Evolutionary conservation across 164 flowering plant species (phyloP).

Genomic region (Piper longum): DNA sequence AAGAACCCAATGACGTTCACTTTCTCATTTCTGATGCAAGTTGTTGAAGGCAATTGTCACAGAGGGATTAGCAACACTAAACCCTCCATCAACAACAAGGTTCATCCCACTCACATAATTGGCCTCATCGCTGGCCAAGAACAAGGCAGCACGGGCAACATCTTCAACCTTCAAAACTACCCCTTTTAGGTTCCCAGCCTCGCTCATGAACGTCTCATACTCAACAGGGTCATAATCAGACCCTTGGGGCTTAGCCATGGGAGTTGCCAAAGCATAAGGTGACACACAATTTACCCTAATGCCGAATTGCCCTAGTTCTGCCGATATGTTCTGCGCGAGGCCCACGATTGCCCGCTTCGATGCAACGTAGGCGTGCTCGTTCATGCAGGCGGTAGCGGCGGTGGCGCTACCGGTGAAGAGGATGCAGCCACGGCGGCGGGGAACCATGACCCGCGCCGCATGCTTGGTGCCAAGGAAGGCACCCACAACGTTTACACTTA

Average conservation of each 20-base stretch:
- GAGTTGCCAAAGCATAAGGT: constrained; percentile 19
- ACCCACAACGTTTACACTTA: constrained; percentile 11
- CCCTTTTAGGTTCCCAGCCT: constrained; percentile 8
- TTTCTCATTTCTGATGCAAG: neutral
- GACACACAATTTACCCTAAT: constrained; percentile 41
- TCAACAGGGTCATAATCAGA: neutral
- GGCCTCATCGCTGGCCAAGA: constrained; percentile 14
- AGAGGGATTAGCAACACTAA: constrained; percentile 8
- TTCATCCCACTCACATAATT: constrained; percentile 15
- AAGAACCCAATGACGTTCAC: too few species aligned
- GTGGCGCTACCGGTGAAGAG: constrained; percentile 22
- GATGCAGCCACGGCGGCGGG: constrained; percentile 16
- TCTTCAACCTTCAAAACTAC: constrained; percentile 4
- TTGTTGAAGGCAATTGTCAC: neutral
- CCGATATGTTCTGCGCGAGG: constrained; percentile 21
- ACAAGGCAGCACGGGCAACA: constrained; percentile 11
- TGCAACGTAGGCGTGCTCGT: constrained; percentile 14
- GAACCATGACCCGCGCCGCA: constrained; percentile 32
- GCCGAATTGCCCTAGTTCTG: constrained; percentile 33
- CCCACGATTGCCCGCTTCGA: constrained; percentile 28
- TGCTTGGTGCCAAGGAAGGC: constrained; percentile 22
- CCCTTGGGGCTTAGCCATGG: neutral
- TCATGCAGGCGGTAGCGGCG: constrained; percentile 6
- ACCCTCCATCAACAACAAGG: constrained; percentile 17
- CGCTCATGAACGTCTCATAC: constrained; percentile 3